Conservation (phyloP, 116 monocot genomes). For the Posidonia oceanica region DNA sequence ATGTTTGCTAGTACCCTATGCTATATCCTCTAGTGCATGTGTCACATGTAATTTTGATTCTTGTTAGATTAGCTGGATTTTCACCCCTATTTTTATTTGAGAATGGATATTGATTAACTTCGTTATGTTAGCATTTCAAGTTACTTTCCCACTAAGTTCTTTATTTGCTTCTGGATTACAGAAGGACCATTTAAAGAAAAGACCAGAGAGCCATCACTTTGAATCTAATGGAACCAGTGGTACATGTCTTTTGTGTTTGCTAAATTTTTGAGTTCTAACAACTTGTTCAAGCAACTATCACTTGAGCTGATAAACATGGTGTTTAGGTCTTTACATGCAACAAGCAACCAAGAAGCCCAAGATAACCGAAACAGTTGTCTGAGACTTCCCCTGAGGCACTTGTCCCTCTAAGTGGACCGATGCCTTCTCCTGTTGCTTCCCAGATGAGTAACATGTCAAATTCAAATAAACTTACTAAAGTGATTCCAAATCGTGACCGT, state of each 20-base stretch:
- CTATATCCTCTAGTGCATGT: too few species aligned
- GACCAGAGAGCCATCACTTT: constrained; percentile 47
- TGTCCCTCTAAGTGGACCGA: constrained; percentile 31
- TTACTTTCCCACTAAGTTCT: too few species aligned
- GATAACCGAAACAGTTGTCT: constrained; percentile 33
- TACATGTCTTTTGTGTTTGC: constrained; percentile 13
- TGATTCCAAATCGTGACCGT: constrained; percentile 61
- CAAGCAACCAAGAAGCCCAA: constrained; percentile 70
- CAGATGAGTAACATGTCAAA: constrained; percentile 94
- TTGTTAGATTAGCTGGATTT: too few species aligned
- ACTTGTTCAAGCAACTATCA: not conserved
- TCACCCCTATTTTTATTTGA: too few species aligned
- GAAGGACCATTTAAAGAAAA: constrained; percentile 67
- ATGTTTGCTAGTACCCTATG: too few species aligned
- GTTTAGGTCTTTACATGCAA: constrained; percentile 50
- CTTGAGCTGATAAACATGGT: not conserved
- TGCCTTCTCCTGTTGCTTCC: constrained; percentile 81
- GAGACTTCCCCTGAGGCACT: constrained; percentile 47
- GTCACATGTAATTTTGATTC: too few species aligned
- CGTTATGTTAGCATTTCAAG: too few species aligned
- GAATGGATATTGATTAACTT: too few species aligned
- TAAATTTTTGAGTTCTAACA: not conserved
- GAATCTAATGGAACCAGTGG: constrained; percentile 72
- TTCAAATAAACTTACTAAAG: constrained; percentile 73
- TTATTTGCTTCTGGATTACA: constrained; percentile 18